Evolutionary conservation across 257 asterid species (phyloP).

Genomic region (Anisodus acutangulus): DNA sequence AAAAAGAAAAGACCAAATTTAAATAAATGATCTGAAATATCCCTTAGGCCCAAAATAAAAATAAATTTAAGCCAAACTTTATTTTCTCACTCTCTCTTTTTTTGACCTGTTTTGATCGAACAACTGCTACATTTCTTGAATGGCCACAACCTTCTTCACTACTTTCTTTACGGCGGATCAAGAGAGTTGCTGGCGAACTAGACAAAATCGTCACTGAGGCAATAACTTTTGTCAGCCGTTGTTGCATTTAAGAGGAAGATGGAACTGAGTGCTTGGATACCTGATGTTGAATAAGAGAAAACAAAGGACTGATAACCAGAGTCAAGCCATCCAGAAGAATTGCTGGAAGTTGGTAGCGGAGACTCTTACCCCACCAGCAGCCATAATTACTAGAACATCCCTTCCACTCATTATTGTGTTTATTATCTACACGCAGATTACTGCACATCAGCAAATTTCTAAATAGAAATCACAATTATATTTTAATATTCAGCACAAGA

Average conservation of each 20-base stretch:
- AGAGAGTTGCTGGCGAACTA: too few relatives aligned
- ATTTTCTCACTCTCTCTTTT: too few relatives aligned
- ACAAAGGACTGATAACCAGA: conserved; percentile 91
- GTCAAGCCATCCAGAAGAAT: conserved; percentile 80
- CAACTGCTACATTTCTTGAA: too few relatives aligned
- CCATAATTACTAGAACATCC: conserved; percentile 94
- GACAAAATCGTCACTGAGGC: conserved; percentile 41
- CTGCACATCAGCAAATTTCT: conserved; percentile 5
- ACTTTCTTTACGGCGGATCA: too few relatives aligned
- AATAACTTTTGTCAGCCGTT: conserved; percentile 32
- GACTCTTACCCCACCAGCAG: conserved; percentile 99
- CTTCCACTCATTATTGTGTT: conserved; percentile 84
- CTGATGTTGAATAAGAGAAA: conserved; percentile 98
- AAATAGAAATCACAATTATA: neutral
- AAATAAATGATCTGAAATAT: too few relatives aligned
- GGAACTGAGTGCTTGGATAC: conserved; percentile 34
- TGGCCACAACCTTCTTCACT: too few relatives aligned
- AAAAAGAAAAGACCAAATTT: too few relatives aligned
- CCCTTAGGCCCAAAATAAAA: too few relatives aligned
- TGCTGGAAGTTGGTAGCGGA: conserved; percentile 98
- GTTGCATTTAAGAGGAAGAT: conserved; percentile 9
- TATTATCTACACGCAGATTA: conserved; percentile 57
- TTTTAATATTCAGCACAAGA: conserved; percentile 5
- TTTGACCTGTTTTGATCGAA: too few relatives aligned
- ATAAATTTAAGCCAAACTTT: too few relatives aligned